Percentiles rank a stretch among this genome's conserved stretches.
phyloP scores from a whole-genome alignment of 176 grass and related monocot genomes.

The maize (Zea mays) region Zm-B73-REFERENCE-NAM-5.0 NC_050100.1:209558001-209558500 shows the following conservation, averaged over 20 bases:
- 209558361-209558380: neutral
- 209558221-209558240: slow-evolving; percentile 20
- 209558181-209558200: too few relatives aligned
- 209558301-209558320: slow-evolving; percentile 6
- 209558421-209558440: neutral
- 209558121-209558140: too few relatives aligned
- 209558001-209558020: too few relatives aligned
- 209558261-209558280: slow-evolving; percentile 27
- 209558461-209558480: neutral
- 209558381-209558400: slow-evolving; percentile 35
- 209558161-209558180: too few relatives aligned
- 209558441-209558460: neutral
- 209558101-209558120: too few relatives aligned
- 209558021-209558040: too few relatives aligned
- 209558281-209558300: neutral
- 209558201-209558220: neutral
- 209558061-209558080: too few relatives aligned
- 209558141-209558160: too few relatives aligned
- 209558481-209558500: neutral
- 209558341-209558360: neutral
- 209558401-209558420: neutral
- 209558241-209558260: slow-evolving; percentile 23
- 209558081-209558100: too few relatives aligned
- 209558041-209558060: too few relatives aligned
- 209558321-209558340: slow-evolving; percentile 1